These are phyloP conservation scores for Fomitopsis pinicola DNA, from an alignment of 1,284 basidiomycete genomes.

Conservation along the genomic window DNA sequence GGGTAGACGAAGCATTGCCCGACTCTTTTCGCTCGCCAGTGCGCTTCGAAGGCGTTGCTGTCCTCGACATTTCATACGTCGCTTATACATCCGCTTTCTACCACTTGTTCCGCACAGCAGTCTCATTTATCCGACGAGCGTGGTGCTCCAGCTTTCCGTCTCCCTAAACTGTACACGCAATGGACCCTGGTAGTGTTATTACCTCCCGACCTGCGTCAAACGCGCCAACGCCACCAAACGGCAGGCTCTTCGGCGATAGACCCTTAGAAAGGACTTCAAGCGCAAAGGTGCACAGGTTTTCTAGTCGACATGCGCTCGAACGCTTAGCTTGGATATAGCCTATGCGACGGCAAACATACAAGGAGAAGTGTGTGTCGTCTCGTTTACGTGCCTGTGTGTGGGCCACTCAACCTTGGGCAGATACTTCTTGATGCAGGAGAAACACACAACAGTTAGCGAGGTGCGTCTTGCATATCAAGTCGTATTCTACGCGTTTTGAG, in stretches of 20 bases:
- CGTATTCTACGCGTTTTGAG: not conserved
- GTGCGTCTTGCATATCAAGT: conserved; percentile 1
- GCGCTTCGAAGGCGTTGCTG: too few relatives aligned
- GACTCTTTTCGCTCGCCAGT: too few relatives aligned
- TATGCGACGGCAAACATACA: conserved; percentile 12
- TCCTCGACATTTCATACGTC: too few relatives aligned
- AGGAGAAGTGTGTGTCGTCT: conserved; percentile 23
- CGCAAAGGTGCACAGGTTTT: not conserved
- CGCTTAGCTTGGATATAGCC: not conserved
- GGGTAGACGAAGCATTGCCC: too few relatives aligned
- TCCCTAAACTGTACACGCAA: not conserved
- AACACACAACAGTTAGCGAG: conserved; percentile 45
- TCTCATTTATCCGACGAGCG: too few relatives aligned
- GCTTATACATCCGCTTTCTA: too few relatives aligned
- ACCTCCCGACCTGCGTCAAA: not conserved
- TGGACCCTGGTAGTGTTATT: not conserved
- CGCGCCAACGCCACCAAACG: not conserved
- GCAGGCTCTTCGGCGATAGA: not conserved
- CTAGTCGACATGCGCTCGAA: too few relatives aligned
- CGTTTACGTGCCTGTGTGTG: not conserved
- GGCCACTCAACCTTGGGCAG: conserved; percentile 22
- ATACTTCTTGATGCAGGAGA: conserved; percentile 49
- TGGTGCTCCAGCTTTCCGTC: not conserved
- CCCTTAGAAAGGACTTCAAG: not conserved
- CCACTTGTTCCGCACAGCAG: too few relatives aligned